Evolutionary conservation across 495 filamentous ascomycete species (phyloP), one percentile per base, ranked within the genome.

Genomic region (Lophiostoma macrostomum): DNA sequence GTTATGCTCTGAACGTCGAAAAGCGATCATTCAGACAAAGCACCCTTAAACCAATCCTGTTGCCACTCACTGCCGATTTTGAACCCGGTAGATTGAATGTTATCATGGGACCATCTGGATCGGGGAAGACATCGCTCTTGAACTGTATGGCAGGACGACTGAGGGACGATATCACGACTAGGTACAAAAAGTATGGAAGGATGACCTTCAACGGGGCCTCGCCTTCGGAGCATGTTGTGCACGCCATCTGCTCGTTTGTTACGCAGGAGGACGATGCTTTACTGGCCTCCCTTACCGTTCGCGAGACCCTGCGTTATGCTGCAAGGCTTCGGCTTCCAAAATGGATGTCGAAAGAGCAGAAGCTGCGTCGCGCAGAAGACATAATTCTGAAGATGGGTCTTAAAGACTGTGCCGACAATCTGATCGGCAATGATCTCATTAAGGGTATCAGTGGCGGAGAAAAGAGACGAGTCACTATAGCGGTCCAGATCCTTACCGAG

Each of bases 361-460:
- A 88, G 67, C 61, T 76, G 18, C 72, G 73, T 40, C 74, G 80
- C 16, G 84, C 86, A 0, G 85, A 90, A 56, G 81, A 86, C 14
- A 77, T 88, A 1, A 70, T 90, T 5, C 64, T 81, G 14, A 88
- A 87, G 60, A 79, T 90, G 76, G 86, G 86, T 4, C 69, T 90
- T 4, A 86, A 85, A 55, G 86, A 88, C 56, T 88, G 86, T 54
- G 86, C 86, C 1, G 82, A 88, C 60, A 86, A 85, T 43, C 60
- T 87, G 0, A 80, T 90, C 31, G 86, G 86, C 16, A 81, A 76
- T 58, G 81, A 87, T 5, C 68, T 84, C 18, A 71, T 83, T 49
- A 90, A 88, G 63, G 86, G 86, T 0, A 88, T 89, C 45, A 87
- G 83, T 38, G 86, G 86, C 10, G 86, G 86, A 19, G 85, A 90